Evolutionary conservation across 352 stramenopile species (phyloP), one percentile per base, ranked within the genome.

Genomic region (Saprolegnia parasitica): DNA sequence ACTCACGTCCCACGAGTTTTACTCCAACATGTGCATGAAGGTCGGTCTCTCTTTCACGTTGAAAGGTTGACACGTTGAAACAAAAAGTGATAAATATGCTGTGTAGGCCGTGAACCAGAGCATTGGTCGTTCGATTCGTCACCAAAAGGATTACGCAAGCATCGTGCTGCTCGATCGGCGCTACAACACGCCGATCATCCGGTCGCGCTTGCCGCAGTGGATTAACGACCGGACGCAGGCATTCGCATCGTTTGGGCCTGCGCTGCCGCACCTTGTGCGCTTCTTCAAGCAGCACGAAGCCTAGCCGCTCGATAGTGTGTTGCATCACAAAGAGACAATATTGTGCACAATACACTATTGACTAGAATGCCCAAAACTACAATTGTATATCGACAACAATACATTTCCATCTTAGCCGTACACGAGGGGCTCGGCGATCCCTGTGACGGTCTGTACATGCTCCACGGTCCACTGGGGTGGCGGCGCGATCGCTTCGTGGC

Each of bases 11-110:
- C 81, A 92, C 11, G 81, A 90, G 45, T 98, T 98, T 71, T 99
- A 99, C 78, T 89, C 98, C 63, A 98, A 97, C 73, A 75, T 99
- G 40, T 99, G 98, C 74, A 98, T 99, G 93, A 97, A 95, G 70
- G 58, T 67, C 46, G 20, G 37, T 23, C 5, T 13, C 11, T 65
- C 35, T 13, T n/a, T 49, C 18, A 32, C 24, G 0, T 52, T 26
- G 15, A 18, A 52, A 4, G 26, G 0, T 52, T 26, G 15, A 18
- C 29, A 4, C 13, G 0, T 11, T 65, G 9, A 50, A 15, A 29
- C 16, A 29, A 21, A 10, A 18, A n/a, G 32, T 64, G 35, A 37
- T 5, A 24, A 37, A 10, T 11, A 56, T 21, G 23, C 21, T 11
- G 10, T 26, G 11, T 49, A 93, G 64, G 96, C 96, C 0, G 97